phyloP scores from a whole-genome alignment of 177 flowering plant species.

The Tripterygium wilfordii region DNA sequence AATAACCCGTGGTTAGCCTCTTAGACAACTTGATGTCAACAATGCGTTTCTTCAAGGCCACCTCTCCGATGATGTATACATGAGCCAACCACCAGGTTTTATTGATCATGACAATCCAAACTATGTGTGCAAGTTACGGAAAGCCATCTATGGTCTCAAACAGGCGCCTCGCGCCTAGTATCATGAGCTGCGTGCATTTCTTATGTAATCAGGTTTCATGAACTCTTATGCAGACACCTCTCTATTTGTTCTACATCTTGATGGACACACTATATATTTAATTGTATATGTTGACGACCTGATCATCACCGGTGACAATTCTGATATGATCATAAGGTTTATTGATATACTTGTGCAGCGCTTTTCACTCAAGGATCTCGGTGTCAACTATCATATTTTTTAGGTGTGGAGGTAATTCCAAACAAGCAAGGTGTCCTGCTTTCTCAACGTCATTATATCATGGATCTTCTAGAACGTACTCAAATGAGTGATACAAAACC shows the following conservation, averaged over 20 bases:
- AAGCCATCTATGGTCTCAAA: background rate
- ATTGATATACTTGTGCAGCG: too few species aligned
- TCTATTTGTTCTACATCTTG: background rate
- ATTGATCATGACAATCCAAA: background rate
- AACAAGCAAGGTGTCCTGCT: too few species aligned
- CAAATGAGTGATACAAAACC: too few species aligned
- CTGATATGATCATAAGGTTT: too few species aligned
- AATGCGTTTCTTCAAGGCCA: background rate
- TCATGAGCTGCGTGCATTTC: background rate
- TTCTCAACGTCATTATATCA: too few species aligned
- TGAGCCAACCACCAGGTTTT: background rate
- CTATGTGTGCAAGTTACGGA: background rate
- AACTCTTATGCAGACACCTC: background rate
- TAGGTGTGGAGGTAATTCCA: too few species aligned
- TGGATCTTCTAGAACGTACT: too few species aligned
- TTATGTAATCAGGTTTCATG: background rate
- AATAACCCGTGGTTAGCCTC: background rate
- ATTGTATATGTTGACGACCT: background rate
- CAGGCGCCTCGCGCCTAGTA: background rate
- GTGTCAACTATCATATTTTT: too few species aligned
- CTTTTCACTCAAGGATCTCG: too few species aligned
- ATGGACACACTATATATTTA: too few species aligned
- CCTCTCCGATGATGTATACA: background rate
- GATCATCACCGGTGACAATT: background rate
- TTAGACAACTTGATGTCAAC: background rate